Conservation (phyloP, 2,329 filamentous ascomycete species). For the Dothistroma septosporum region DNA sequence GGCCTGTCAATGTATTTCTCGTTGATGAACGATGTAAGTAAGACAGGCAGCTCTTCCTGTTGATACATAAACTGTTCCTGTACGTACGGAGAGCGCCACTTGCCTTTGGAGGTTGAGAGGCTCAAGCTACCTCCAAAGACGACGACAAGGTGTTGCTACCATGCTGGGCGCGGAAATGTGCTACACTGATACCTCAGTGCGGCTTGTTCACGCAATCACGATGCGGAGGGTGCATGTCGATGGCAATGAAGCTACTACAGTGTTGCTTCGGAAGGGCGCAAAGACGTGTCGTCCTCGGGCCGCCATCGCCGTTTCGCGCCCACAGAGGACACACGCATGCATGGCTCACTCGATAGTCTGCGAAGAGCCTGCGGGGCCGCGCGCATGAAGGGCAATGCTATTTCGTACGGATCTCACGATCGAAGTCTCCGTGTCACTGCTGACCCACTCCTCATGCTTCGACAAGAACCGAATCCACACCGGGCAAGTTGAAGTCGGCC, state of each 20-base stretch:
- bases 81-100: background rate
- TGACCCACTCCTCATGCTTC: background rate
- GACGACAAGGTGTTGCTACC: background rate
- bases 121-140: constrained; percentile 4
- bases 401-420: background rate
- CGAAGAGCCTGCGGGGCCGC: too few relatives aligned
- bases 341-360: too few relatives aligned
- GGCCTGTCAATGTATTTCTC: background rate
- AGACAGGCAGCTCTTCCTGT: background rate
- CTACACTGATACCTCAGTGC: background rate
- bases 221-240: background rate
- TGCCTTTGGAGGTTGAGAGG: constrained; percentile 2
- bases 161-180: background rate
- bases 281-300: background rate
- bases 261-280: background rate
- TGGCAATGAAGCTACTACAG: background rate
- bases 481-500: background rate
- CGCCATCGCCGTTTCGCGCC: too few relatives aligned
- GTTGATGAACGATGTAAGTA: background rate
- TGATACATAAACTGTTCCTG: background rate
- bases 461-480: background rate
- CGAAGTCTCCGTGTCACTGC: background rate
- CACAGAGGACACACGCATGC: too few relatives aligned
- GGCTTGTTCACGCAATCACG: background rate
- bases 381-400: background rate